Evolutionary conservation across 345 rosid species (phyloP).

Genomic region (Camelina neglecta): DNA sequence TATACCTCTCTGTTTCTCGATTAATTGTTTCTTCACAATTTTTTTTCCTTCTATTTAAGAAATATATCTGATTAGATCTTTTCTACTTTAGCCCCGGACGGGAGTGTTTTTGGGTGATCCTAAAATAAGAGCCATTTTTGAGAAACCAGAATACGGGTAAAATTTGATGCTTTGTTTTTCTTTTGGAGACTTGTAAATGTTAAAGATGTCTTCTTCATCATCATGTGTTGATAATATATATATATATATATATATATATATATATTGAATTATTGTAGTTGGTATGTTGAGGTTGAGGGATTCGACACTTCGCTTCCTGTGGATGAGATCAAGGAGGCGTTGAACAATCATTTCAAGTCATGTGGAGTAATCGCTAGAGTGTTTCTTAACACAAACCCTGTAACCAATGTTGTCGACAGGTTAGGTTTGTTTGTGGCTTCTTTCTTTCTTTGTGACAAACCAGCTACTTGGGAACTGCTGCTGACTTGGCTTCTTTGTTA

Average conservation of each 20-base stretch:
- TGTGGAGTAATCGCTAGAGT: not conserved
- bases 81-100: not conserved
- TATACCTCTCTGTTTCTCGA: no score
- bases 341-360: not conserved
- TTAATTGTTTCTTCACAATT: no score
- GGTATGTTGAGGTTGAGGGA: not conserved
- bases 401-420: no score
- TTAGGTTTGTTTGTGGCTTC: no score
- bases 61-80: not conserved
- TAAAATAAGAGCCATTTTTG: not conserved
- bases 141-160: not conserved
- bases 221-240: not conserved
- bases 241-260: no score
- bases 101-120: not conserved
- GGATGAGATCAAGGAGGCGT: not conserved
- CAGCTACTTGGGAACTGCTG: no score
- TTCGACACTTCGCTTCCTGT: not conserved
- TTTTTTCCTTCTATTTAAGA: no score
- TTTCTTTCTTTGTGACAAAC: no score
- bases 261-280: not conserved
- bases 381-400: not conserved
- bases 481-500: no score
- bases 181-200: not conserved
- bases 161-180: not conserved
- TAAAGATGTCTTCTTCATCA: not conserved